Evolutionary conservation across 139 green algal species (phyloP), one percentile per base, ranked within the genome.

Genomic region (Spirogloea muscicola): DNA sequence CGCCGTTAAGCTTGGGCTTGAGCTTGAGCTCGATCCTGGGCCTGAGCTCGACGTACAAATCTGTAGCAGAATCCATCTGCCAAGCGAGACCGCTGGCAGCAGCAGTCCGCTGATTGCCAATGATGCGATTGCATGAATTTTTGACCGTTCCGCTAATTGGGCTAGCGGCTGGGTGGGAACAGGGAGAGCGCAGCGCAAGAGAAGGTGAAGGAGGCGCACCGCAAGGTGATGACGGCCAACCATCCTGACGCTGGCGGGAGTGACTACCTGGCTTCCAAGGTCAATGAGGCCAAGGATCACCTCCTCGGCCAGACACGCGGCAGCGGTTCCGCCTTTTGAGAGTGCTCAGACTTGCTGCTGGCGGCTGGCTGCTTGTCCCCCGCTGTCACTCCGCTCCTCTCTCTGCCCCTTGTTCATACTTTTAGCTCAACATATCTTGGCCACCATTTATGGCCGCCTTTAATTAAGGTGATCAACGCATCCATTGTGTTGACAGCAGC

Each of bases 271-370:
- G 93, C 93, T 0, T 86, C 91, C 6, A 99, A 99, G 68, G 88
- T 99, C 3, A 98, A 98, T 55, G 94, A 98, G 64, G 94, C 94
- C 0, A 98, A 98, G 79, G 94, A 97, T 60, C 83, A 96, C 44
- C 59, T 98, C 68, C 62, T 96, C 5, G 72, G 72, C 1, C 64
- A 80, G 18, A 48, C 60, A 10, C 67, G 67, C 1, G 72, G 72
- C 10, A 76, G 43, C 33, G 51, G 55, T 10, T 80, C 72, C n/a
- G 62, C 72, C 18, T 80, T 80, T 13, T 80, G 39, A 77, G 25
- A 64, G 5, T 65, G 33, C 18, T 65, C 18, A 42, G 13, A 42
- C 36, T 16, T 65, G 13, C 46, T 21, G 21, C 21, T 31, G 46
- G 21, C 21, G 21, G 46, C n/a, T 55, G 21, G 21, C 21, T 31